phyloP scores from a whole-genome alignment of 768 basidiomycete genomes.

The Rubroboletus satanas region DNA sequence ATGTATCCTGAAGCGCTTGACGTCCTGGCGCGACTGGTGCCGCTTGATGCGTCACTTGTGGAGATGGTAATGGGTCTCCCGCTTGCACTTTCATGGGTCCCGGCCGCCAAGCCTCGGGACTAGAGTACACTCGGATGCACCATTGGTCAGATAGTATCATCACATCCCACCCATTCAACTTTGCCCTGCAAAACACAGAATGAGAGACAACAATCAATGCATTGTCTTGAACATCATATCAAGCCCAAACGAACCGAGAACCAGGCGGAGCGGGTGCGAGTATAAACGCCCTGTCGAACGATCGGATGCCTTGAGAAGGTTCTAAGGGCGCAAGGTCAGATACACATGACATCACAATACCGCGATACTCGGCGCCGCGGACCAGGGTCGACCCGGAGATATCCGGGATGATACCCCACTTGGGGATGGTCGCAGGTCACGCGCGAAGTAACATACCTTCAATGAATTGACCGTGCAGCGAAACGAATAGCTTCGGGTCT shows the following conservation, averaged over 20 bases:
- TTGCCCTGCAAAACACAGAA: constrained; percentile 50
- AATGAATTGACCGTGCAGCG: constrained; percentile 85
- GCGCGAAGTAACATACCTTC: constrained; percentile 61
- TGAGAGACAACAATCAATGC: constrained; percentile 9
- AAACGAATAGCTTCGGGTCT: constrained; percentile 54
- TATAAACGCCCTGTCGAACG: constrained; percentile 92
- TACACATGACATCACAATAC: constrained; percentile 14
- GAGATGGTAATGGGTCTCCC: constrained; percentile 25
- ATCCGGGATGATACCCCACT: constrained; percentile 6
- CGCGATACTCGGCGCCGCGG: not conserved
- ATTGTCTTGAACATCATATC: not conserved
- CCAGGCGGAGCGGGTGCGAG: constrained; percentile 76
- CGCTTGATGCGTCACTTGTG: constrained; percentile 18
- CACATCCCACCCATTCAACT: constrained; percentile 83
- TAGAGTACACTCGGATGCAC: constrained; percentile 80
- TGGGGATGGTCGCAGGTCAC: constrained; percentile 9
- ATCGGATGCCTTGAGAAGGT: constrained; percentile 74
- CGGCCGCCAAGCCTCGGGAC: constrained; percentile 71
- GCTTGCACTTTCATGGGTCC: constrained; percentile 75
- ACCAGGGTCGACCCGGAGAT: constrained; percentile 7
- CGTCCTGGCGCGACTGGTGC: constrained; percentile 32
- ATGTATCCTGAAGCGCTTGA: constrained; percentile 44
- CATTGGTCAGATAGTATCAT: constrained; percentile 86
- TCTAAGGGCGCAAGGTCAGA: constrained; percentile 39
- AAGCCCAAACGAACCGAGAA: constrained; percentile 62